Evolutionary conservation across 805 yeast genomes (phyloP).

Genomic region (Saccharomycopsis schoenii): DNA sequence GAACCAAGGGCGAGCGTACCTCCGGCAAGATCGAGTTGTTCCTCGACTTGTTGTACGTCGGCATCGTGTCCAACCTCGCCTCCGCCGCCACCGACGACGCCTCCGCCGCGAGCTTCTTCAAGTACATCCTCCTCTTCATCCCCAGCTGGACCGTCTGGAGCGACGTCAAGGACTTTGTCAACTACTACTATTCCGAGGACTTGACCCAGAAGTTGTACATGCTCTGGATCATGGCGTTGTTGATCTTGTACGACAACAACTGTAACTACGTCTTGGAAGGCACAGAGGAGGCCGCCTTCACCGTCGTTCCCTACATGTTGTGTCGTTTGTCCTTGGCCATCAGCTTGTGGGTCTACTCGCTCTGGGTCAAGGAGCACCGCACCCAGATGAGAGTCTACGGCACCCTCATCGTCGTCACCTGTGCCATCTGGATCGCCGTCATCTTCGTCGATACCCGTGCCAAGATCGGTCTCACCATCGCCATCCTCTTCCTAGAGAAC

Average conservation of each 20-base stretch:
- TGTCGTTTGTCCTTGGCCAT: conserved; percentile 30
- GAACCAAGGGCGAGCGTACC: conserved; percentile 47
- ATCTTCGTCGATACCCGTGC: conserved; percentile 38
- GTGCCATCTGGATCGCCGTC: conserved; percentile 41
- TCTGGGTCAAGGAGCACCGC: conserved; percentile 40
- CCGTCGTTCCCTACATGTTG: conserved; percentile 31
- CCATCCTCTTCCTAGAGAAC: conserved; percentile 34
- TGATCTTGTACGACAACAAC: conserved; percentile 44
- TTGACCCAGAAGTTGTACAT: conserved; percentile 42
- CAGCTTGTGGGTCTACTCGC: conserved; percentile 29
- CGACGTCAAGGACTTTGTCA: conserved; percentile 55
- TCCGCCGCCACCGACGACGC: conserved; percentile 42
- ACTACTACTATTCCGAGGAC: conserved; percentile 54
- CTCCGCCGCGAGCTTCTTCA: conserved; percentile 35
- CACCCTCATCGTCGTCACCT: conserved; percentile 25
- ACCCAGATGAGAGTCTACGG: conserved; percentile 37
- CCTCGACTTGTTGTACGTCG: conserved; percentile 54
- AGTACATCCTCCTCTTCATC: conserved; percentile 40
- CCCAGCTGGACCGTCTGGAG: conserved; percentile 60
- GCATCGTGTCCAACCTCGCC: conserved; percentile 51
- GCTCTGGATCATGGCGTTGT: conserved; percentile 40
- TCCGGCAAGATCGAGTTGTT: conserved; percentile 47
- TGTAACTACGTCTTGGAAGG: conserved; percentile 31
- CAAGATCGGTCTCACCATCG: conserved; percentile 36
- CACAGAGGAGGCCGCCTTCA: conserved; percentile 29